Evolutionary conservation across 2,329 filamentous ascomycete genomes (phyloP).

Genomic region (Talaromyces verruculosus): DNA sequence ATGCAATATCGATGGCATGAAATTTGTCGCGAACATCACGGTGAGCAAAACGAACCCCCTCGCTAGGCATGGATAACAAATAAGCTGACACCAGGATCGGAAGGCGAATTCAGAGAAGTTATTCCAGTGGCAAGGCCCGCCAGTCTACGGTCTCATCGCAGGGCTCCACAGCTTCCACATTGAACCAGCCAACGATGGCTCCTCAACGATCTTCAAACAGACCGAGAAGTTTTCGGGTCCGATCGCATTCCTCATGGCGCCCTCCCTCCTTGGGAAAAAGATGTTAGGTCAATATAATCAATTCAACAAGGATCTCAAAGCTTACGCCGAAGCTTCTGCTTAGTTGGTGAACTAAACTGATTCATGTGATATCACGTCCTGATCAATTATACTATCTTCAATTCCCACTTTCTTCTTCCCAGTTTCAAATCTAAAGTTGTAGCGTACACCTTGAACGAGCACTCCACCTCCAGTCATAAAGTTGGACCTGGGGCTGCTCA

Average conservation of each 20-base stretch:
- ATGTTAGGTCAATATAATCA: slow-evolving; percentile 26
- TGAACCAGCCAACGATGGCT: slow-evolving; percentile 26
- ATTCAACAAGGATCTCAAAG: slow-evolving; percentile 29
- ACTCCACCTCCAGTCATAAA: not conserved
- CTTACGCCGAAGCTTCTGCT: slow-evolving; percentile 24
- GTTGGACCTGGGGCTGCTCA: no score
- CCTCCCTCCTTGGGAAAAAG: slow-evolving; percentile 28
- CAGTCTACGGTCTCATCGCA: slow-evolving; percentile 28
- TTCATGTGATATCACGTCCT: not conserved
- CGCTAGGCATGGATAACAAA: not conserved
- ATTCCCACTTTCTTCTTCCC: not conserved
- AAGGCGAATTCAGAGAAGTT: slow-evolving; percentile 28
- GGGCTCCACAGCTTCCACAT: slow-evolving; percentile 30
- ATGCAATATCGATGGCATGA: slow-evolving; percentile 25
- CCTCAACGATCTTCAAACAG: slow-evolving; percentile 30
- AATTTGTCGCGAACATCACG: slow-evolving; percentile 26
- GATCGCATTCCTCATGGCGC: slow-evolving; percentile 27
- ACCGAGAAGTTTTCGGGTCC: slow-evolving; percentile 27
- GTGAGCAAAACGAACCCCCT: slow-evolving; percentile 15
- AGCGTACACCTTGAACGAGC: not conserved
- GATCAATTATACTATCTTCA: not conserved
- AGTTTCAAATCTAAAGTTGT: not conserved
- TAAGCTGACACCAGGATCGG: not conserved
- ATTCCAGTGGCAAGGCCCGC: slow-evolving; percentile 33
- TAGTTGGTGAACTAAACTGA: not conserved